Percentiles rank a stretch among this genome's conserved stretches.
Evolutionary conservation across 352 stramenopile genomes (phyloP).

Genomic region (Pythium sp.): DNA sequence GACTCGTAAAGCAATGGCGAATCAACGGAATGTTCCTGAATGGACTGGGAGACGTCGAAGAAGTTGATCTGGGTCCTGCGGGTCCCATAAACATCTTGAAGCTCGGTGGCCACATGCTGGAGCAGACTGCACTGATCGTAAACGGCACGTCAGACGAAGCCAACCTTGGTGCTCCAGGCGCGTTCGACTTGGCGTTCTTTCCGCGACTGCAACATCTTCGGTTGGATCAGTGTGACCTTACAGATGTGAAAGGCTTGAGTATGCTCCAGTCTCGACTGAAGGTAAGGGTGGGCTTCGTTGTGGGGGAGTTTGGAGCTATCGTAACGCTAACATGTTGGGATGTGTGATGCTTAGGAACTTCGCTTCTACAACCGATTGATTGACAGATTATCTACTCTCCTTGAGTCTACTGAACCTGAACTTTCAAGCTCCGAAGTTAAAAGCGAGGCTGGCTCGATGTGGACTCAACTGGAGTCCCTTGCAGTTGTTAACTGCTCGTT

Average conservation of each 20-base stretch:
- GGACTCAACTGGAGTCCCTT: conserved; percentile 21
- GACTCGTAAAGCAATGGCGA: conserved; percentile 21
- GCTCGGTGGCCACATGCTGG: conserved; percentile 19
- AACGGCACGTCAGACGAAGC: neutral
- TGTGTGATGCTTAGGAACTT: conserved; percentile 12
- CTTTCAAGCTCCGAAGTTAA: neutral
- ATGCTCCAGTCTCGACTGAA: conserved; percentile 15
- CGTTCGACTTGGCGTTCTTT: conserved; percentile 24
- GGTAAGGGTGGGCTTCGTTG: neutral
- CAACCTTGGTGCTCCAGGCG: conserved; percentile 7
- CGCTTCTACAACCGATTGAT: conserved; percentile 15
- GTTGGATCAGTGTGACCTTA: conserved; percentile 10
- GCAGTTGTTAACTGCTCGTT: conserved; percentile 18
- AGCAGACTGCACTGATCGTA: conserved; percentile 16
- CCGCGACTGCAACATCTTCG: conserved; percentile 18
- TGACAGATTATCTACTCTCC: conserved; percentile 5
- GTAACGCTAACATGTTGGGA: neutral
- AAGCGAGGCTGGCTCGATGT: neutral
- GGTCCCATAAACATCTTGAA: conserved; percentile 16
- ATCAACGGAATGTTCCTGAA: conserved; percentile 14
- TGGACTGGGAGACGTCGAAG: conserved; percentile 7
- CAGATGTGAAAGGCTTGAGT: conserved; percentile 9
- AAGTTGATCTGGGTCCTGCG: conserved; percentile 13
- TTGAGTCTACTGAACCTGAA: neutral
- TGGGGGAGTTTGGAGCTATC: neutral